Percentiles rank a stretch among this genome's conserved stretches.
Evolutionary conservation across 305 asterid species (phyloP).

Genomic region (Coffea humblotiana): DNA sequence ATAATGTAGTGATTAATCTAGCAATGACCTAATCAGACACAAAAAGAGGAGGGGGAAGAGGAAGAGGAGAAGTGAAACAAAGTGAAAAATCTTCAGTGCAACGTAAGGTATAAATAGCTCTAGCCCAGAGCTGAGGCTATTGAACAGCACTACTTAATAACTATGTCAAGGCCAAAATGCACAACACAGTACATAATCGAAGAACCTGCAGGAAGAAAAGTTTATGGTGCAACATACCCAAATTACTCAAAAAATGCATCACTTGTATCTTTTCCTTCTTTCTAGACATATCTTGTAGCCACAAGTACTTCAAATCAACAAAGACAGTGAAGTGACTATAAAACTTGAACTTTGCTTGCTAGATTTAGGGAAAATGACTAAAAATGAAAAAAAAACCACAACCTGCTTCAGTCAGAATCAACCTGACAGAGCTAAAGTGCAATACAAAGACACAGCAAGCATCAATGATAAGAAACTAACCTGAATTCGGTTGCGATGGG

Average conservation of each 20-base stretch:
- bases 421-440: slow-evolving; percentile 1
- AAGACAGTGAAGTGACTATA: background rate
- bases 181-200: background rate
- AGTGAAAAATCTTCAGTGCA: background rate
- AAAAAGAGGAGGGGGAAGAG: no score
- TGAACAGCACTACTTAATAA: no score
- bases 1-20: background rate
- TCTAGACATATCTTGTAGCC: background rate
- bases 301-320: background rate
- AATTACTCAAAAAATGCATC: background rate
- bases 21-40: background rate
- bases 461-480: slow-evolving; percentile 30
- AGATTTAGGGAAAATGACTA: background rate
- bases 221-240: background rate
- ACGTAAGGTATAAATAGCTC: background rate
- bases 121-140: background rate
- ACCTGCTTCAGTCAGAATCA: background rate
- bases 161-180: background rate
- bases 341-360: background rate
- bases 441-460: background rate
- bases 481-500: slow-evolving; percentile 93
- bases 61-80: no score
- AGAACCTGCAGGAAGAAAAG: background rate
- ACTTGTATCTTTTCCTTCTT: background rate
- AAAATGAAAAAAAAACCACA: background rate